These are phyloP conservation scores for Botrytis galanthina DNA, from an alignment of 2,329 filamentous ascomycete species.

Conservation along the genomic window DNA sequence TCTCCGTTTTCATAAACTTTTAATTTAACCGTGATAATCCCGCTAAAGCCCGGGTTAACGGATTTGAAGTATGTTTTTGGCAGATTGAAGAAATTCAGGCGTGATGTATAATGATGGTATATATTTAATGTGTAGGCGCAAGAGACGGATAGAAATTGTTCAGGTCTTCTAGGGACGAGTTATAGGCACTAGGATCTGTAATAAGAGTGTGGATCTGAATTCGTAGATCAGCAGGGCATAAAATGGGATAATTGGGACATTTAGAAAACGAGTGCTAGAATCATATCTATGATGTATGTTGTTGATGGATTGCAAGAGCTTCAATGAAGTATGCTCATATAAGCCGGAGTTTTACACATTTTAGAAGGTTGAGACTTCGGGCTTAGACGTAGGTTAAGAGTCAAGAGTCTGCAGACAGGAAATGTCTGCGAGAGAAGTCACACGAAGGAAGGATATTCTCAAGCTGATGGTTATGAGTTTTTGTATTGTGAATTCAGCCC, in stretches of 20 bases:
- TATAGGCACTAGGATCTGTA: background rate
- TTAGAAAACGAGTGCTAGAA: accelerated
- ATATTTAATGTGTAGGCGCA: no score
- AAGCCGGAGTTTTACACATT: accelerated
- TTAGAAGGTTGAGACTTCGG: background rate
- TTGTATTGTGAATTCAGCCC: no score
- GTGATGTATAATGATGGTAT: no score
- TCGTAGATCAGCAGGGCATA: accelerated
- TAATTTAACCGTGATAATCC: accelerated
- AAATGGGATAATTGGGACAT: background rate
- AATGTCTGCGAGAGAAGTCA: no score
- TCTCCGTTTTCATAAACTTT: background rate
- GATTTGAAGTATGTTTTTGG: accelerated
- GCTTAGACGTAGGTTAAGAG: background rate
- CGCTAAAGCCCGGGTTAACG: accelerated
- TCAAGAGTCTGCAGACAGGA: no score
- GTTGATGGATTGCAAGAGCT: background rate
- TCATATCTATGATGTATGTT: accelerated
- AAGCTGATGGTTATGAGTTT: background rate
- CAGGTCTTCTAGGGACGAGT: background rate
- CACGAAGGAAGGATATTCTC: background rate
- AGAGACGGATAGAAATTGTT: background rate
- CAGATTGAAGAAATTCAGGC: no score
- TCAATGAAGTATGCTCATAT: background rate
- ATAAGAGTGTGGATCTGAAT: background rate